A percentile compares a stretch with the other conserved stretches of the same genome.
Conservation (phyloP, 2,329 filamentous ascomycete species). For the Diaporthe citri region DNA sequence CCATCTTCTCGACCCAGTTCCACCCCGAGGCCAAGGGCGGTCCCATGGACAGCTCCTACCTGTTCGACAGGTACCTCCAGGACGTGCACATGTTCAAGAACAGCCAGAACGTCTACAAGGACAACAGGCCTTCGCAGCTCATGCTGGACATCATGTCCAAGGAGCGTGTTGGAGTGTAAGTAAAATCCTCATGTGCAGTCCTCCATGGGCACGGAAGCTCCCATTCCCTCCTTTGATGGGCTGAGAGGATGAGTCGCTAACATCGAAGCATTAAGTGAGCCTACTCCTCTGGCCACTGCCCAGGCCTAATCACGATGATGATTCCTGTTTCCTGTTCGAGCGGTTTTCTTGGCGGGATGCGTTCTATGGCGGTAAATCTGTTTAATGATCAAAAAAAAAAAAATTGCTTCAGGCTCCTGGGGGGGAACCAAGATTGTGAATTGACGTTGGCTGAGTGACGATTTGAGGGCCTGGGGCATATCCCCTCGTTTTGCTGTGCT, state of each 20-base stretch:
- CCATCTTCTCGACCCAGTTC: constrained; percentile 99
- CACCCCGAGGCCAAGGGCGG: constrained; percentile 98
- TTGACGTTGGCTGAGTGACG: constrained; percentile 13
- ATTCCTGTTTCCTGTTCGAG: constrained; percentile 28
- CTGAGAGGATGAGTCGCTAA: not conserved
- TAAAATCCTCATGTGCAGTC: not conserved
- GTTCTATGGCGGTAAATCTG: not conserved
- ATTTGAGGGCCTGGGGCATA: not conserved
- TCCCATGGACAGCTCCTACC: constrained; percentile 93
- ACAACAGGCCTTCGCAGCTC: constrained; percentile 88
- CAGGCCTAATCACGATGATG: constrained; percentile 35
- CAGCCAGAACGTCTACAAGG: constrained; percentile 81
- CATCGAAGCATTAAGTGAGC: constrained; percentile 55
- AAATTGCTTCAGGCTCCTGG: constrained; percentile 6
- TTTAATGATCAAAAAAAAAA: constrained; percentile 15
- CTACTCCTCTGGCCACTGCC: constrained; percentile 69
- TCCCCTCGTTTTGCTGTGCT: not conserved
- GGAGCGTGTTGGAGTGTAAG: constrained; percentile 87
- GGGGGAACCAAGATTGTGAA: constrained; percentile 19
- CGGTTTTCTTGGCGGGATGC: constrained; percentile 6
- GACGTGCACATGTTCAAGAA: constrained; percentile 92
- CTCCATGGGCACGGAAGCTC: not conserved
- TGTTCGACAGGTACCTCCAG: constrained; percentile 96
- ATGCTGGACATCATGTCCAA: constrained; percentile 92
- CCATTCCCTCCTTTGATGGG: not conserved